phyloP scores from a whole-genome alignment of 176 grass and related monocot genomes.

The Rhynchospora pubera region DNA sequence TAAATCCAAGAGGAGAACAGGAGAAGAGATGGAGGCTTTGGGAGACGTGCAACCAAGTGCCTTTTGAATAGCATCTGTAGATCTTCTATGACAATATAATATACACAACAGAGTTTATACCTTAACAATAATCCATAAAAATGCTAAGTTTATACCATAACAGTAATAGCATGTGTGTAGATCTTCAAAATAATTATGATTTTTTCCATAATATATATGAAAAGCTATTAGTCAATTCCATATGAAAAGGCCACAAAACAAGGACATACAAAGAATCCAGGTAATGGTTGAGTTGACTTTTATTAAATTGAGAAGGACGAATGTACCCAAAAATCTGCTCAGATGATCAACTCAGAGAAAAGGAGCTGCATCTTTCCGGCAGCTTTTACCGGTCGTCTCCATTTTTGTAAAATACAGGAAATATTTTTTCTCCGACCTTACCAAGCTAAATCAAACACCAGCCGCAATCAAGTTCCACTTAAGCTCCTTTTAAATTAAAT shows the following conservation, averaged over 20 bases:
- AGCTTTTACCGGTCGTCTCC: too few relatives aligned
- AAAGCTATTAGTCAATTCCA: too few relatives aligned
- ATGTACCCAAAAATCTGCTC: conserved; percentile 12
- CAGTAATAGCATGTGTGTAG: too few relatives aligned
- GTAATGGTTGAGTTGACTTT: not conserved
- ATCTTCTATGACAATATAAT: not conserved
- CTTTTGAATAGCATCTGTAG: not conserved
- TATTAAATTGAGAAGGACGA: not conserved
- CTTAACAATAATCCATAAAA: too few relatives aligned
- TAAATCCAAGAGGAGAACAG: not conserved
- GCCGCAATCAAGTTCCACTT: too few relatives aligned
- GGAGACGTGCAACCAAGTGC: conserved; percentile 15
- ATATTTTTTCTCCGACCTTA: too few relatives aligned
- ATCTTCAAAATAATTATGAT: too few relatives aligned
- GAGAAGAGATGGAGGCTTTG: not conserved
- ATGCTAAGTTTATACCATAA: too few relatives aligned
- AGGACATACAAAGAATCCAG: not conserved
- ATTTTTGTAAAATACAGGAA: too few relatives aligned
- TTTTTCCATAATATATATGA: too few relatives aligned
- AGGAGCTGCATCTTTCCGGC: conserved; percentile 2
- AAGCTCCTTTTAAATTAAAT: too few relatives aligned
- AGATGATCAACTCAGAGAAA: not conserved
- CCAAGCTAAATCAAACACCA: too few relatives aligned
- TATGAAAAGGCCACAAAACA: not conserved
- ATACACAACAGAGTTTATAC: not conserved